Percentiles rank a stretch among this genome's conserved stretches.
These are phyloP conservation scores for Scalesia atractyloides DNA, from an alignment of 129 eudicot species.

Conservation along the genomic window DNA sequence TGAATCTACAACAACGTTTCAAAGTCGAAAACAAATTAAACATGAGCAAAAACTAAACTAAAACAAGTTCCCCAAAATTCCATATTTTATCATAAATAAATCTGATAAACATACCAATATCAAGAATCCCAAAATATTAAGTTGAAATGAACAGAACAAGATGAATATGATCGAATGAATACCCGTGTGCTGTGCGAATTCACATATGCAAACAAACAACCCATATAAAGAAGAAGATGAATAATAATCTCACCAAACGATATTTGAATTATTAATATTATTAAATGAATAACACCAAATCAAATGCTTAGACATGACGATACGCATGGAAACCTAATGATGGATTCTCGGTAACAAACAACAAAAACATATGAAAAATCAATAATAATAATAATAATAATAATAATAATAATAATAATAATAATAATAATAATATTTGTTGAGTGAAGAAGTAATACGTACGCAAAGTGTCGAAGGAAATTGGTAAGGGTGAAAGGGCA, in stretches of 20 bases:
- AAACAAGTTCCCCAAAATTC: conserved; percentile 7
- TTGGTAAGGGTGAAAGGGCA: not conserved
- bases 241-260: conserved; percentile 44
- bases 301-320: conserved; percentile 46
- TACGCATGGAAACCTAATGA: conserved; percentile 34
- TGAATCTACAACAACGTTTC: conserved; percentile 21
- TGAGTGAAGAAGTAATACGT: conserved; percentile 22
- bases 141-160: not conserved
- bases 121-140: conserved; percentile 5
- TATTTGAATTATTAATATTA: conserved; percentile 8
- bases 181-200: conserved; percentile 30
- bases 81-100: conserved; percentile 2
- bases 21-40: not conserved
- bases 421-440: not conserved
- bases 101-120: not conserved
- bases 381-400: conserved; percentile 12
- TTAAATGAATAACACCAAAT: conserved; percentile 8
- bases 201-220: conserved; percentile 30
- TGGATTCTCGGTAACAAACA: conserved; percentile 32
- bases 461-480: conserved; percentile 26
- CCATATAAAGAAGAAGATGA: conserved; percentile 23
- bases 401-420: conserved; percentile 1
- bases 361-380: conserved; percentile 8
- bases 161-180: not conserved
- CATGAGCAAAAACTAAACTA: not conserved